These are phyloP conservation scores for Malassezia sp. DNA, from an alignment of 1,284 basidiomycete genomes.

Conservation along the genomic window DNA sequence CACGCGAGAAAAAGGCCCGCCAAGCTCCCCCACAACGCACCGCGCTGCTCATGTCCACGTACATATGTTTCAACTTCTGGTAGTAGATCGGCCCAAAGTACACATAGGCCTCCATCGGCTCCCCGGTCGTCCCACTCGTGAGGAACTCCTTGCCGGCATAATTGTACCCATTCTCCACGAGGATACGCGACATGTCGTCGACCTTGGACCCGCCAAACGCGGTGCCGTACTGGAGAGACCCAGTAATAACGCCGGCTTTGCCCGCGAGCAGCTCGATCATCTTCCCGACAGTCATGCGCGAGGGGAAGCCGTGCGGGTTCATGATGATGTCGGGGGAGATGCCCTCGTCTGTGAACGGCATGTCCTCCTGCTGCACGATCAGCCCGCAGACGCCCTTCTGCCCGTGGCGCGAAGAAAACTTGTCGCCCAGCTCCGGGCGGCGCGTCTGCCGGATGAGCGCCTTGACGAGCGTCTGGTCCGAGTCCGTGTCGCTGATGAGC, in stretches of 20 bases:
- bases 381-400: conserved; percentile 98
- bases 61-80: conserved; percentile 52
- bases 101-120: conserved; percentile 88
- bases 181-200: conserved; percentile 93
- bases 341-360: conserved; percentile 98
- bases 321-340: conserved; percentile 96
- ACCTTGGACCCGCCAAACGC: conserved; percentile 95
- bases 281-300: conserved; percentile 96
- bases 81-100: conserved; percentile 99
- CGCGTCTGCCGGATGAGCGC: conserved; percentile 95
- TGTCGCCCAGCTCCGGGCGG: conserved; percentile 91
- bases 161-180: conserved; percentile 89
- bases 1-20: too few species aligned
- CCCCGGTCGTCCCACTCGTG: conserved; percentile 92
- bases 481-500: conserved; percentile 82
- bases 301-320: conserved; percentile 99
- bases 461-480: conserved; percentile 91
- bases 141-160: conserved; percentile 98
- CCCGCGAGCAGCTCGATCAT: conserved; percentile 99
- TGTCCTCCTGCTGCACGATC: conserved; percentile 95
- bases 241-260: conserved; percentile 62
- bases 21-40: too few species aligned
- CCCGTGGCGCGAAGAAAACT: conserved; percentile 94
- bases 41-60: too few species aligned
- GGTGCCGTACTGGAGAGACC: conserved; percentile 81